Conservation (phyloP, 2,329 filamentous ascomycete genomes). For the Colletotrichum tanaceti region DNA sequence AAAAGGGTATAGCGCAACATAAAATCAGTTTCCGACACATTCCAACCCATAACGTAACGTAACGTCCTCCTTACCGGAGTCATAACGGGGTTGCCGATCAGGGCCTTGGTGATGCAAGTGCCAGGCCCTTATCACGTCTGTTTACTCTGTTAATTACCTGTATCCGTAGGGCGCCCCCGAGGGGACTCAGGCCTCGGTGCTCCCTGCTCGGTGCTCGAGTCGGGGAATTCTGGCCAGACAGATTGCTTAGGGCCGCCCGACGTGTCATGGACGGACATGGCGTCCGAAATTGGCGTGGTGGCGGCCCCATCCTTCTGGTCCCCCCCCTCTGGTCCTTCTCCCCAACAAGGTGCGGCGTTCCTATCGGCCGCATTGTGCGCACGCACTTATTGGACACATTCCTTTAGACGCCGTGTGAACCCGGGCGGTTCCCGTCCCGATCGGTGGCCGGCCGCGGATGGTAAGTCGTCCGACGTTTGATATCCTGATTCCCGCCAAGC, state of each 20-base stretch:
- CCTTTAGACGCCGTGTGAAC: conserved; percentile 23
- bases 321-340: too few species aligned
- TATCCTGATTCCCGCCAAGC: conserved; percentile 25
- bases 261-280: conserved; percentile 23
- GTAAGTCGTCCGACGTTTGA: background rate
- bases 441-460: conserved; percentile 27
- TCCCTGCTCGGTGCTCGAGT: too few species aligned
- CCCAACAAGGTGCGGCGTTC: conserved; percentile 24
- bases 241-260: background rate
- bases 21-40: too few species aligned
- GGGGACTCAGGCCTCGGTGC: too few species aligned
- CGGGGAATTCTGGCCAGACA: conserved; percentile 1
- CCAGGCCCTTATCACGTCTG: conserved; percentile 28
- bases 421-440: conserved; percentile 23
- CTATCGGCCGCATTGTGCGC: conserved; percentile 20
- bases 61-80: too few species aligned
- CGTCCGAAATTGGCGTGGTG: conserved; percentile 25
- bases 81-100: too few species aligned
- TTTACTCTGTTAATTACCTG: too few species aligned
- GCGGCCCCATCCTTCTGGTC: conserved; percentile 26
- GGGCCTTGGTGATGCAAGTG: conserved; percentile 33
- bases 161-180: too few species aligned
- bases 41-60: too few species aligned
- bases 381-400: conserved; percentile 15
- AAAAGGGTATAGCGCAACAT: too few species aligned